Base-by-base conservation (phyloP, 2,329 filamentous ascomycete species). In the Akanthomyces uredinophilus region DNA sequence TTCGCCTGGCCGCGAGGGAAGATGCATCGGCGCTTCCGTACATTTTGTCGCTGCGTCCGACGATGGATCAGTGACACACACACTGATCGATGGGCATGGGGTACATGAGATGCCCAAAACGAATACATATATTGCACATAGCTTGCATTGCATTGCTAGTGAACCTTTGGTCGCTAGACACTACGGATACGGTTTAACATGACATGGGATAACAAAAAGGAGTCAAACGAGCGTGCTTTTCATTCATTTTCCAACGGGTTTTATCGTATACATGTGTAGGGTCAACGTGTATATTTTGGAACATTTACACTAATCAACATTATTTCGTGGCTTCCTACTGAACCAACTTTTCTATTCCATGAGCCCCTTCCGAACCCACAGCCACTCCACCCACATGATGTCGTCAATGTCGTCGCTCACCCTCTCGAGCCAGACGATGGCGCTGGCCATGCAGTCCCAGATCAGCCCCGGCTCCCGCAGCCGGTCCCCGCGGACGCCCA, bases 1-100 rank as follows among this genome's bases (percentile, higher is more conserved):
- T 84, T 49, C 76, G 81, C 8, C 72, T 84, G 35, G 76, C 80
- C 14, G 78, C 73, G 39, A 67, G 66, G 14, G 70, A 74, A 3
- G 74, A 76, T 32, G 63, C 66, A 7, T 69, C 68, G 39, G 68
- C 68, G 11, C 65, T 75, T 5, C 73, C 74, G 3, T 79, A 78
- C 63, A 72, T 78, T 16, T 68, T 79, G 44, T 73, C 71, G 37
- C 63, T 76, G 49, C 65, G 68, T 43, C 67, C 71, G 7, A 74
- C 73, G n/a, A 60, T 68, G 4, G 72, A 69, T 27, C 66, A 62
- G 22, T 66, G 51, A 55, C 18, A 32, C 29, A 24, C n/a, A 29
- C 10, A 2, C 16, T 50, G 24, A 11, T 8, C 32, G 8, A 14
- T 7, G 8, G n/a, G 13, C 6, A 5, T 18, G 11, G 22, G 49